A percentile compares a stretch with the other conserved stretches of the same genome.
Evolutionary conservation across 495 filamentous ascomycete genomes (phyloP).

Genomic region (Beverwykella pulmonaria): DNA sequence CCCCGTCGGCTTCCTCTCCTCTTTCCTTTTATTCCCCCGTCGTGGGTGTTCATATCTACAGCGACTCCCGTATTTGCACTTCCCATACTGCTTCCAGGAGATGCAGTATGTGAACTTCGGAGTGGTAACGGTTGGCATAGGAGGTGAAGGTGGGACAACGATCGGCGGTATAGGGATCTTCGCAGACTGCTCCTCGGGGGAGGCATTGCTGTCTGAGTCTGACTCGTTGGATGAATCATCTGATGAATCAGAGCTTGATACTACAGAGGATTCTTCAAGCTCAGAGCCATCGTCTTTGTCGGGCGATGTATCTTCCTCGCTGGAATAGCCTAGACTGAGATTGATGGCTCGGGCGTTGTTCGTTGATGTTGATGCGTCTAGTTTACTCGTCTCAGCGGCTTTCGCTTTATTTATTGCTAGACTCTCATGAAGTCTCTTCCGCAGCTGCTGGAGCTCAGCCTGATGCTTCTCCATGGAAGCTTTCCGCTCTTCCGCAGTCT

Average conservation of each 20-base stretch:
- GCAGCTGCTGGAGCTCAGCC: not conserved
- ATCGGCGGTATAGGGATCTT: conserved; percentile 11
- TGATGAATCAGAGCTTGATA: conserved; percentile 27
- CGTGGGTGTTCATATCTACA: conserved; percentile 29
- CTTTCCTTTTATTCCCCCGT: conserved; percentile 9
- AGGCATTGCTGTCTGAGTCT: conserved; percentile 26
- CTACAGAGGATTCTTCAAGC: conserved; percentile 27
- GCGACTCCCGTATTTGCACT: conserved; percentile 25
- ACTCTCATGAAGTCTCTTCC: conserved; percentile 27
- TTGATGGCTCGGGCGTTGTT: conserved; percentile 7
- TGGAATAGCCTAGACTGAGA: conserved; percentile 29
- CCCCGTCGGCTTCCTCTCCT: not conserved
- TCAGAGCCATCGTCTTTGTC: conserved; percentile 2
- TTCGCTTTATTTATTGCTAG: conserved; percentile 14
- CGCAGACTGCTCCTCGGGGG: conserved; percentile 28
- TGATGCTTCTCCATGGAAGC: conserved; percentile 14
- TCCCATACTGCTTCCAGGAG: conserved; percentile 19
- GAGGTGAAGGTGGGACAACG: conserved; percentile 1
- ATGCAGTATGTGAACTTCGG: conserved; percentile 8
- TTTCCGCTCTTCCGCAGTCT: conserved; percentile 54
- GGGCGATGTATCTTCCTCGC: conserved; percentile 7
- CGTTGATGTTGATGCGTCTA: not conserved
- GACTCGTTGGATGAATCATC: conserved; percentile 14
- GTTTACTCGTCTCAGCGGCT: not conserved
- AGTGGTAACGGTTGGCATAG: not conserved